A percentile compares a stretch with the other conserved stretches of the same genome.
phyloP scores from a whole-genome alignment of 306 rosid genomes.

The Trifolium repens region DNA sequence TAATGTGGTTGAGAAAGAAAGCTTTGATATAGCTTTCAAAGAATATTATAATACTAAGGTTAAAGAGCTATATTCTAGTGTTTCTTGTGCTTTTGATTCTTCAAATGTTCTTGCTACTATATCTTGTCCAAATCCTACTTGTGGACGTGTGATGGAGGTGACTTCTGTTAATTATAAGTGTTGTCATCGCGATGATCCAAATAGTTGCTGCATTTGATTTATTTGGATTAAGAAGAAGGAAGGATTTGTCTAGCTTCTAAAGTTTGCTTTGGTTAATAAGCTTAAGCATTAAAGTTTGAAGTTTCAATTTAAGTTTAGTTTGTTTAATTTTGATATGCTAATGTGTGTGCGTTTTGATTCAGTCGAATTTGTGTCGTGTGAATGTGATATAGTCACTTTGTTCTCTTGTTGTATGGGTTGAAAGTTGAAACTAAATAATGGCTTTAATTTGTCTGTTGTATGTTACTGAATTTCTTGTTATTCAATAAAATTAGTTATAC shows the following conservation, averaged over 20 bases:
- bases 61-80: neutral
- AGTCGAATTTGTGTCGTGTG: neutral
- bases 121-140: constrained; percentile 43
- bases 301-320: neutral
- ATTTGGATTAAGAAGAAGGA: neutral
- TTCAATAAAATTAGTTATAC: constrained; percentile 29
- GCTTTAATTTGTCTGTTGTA: constrained; percentile 20
- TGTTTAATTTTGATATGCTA: neutral
- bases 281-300: neutral
- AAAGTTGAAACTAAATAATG: constrained; percentile 42
- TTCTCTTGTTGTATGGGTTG: constrained; percentile 24
- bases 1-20: constrained; percentile 24
- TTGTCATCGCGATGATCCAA: constrained; percentile 40
- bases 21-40: constrained; percentile 39
- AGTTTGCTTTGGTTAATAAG: neutral
- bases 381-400: constrained; percentile 22
- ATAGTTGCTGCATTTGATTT: constrained; percentile 15
- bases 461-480: constrained; percentile 1
- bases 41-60: constrained; percentile 35
- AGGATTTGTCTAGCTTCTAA: neutral
- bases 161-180: constrained; percentile 31
- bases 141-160: constrained; percentile 48
- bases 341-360: neutral
- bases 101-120: constrained; percentile 44
- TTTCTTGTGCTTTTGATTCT: neutral